These are phyloP conservation scores for Aspergillus terreus DNA, from an alignment of 2,329 filamentous ascomycete genomes.

Conservation along the genomic window DNA sequence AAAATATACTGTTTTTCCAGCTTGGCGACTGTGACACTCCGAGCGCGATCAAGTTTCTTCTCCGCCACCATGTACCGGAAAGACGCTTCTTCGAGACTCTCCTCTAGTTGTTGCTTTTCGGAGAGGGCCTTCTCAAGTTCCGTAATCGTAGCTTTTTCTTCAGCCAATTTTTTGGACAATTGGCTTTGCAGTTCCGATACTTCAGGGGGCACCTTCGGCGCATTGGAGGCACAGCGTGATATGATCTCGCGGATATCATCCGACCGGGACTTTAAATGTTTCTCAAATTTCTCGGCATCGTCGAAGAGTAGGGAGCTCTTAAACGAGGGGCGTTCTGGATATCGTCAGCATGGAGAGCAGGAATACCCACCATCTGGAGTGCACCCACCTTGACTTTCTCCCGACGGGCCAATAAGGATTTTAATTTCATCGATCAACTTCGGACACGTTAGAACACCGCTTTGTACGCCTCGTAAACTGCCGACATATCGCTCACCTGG, in stretches of 20 bases:
- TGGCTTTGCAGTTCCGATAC: constrained; percentile 69
- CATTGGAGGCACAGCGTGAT: constrained; percentile 59
- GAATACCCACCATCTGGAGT: not conserved
- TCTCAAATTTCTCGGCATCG: constrained; percentile 63
- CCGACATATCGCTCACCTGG: constrained; percentile 60
- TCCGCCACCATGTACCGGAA: constrained; percentile 92
- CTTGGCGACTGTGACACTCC: constrained; percentile 85
- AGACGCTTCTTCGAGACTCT: constrained; percentile 83
- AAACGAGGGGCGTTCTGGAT: constrained; percentile 34
- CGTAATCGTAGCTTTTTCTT: constrained; percentile 75
- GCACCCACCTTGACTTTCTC: constrained; percentile 27
- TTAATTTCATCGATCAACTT: constrained; percentile 48
- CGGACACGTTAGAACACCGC: constrained; percentile 13
- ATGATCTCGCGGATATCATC: constrained; percentile 73
- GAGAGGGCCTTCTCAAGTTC: constrained; percentile 70
- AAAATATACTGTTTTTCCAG: constrained; percentile 84
- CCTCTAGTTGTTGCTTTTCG: constrained; percentile 81
- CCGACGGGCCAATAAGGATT: constrained; percentile 32
- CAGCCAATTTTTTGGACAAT: constrained; percentile 69
- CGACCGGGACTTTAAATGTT: constrained; percentile 73
- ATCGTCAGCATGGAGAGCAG: not conserved
- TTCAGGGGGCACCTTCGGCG: constrained; percentile 56
- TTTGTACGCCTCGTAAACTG: not conserved
- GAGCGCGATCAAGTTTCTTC: constrained; percentile 85
- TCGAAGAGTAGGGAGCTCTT: constrained; percentile 54